These are phyloP conservation scores for Chimonanthus praecox DNA, from an alignment of 164 flowering plant species.

Conservation along the genomic window DNA sequence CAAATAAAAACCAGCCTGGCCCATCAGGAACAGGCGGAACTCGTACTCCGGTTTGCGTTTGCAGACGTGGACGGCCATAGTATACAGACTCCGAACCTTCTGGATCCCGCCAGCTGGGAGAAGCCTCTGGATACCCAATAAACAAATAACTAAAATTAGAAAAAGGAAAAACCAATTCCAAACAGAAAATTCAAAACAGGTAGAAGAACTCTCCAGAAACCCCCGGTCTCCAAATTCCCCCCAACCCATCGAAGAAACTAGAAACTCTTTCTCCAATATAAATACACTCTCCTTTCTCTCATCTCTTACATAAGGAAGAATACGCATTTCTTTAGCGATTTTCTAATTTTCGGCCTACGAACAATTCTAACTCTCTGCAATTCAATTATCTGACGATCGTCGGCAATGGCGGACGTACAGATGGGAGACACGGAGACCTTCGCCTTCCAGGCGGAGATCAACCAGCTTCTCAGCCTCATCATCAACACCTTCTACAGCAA, in stretches of 20 bases:
- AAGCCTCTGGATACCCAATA: constrained; percentile 6
- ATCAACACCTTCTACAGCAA: constrained; percentile 24
- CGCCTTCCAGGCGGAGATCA: constrained; percentile 25
- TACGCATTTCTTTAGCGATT: too few species aligned
- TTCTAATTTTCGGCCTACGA: background rate
- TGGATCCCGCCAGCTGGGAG: background rate
- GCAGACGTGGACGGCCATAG: too few species aligned
- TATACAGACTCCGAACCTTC: background rate
- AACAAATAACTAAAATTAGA: background rate
- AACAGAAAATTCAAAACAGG: background rate
- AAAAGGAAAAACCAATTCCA: background rate
- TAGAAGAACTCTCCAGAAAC: constrained; percentile 7
- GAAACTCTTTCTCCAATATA: background rate
- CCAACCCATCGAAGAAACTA: background rate
- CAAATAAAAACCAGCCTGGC: too few species aligned
- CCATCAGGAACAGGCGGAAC: too few species aligned
- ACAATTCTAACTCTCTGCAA: background rate
- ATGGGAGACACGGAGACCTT: constrained; percentile 16
- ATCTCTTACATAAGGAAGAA: background rate
- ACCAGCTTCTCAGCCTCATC: constrained; percentile 21
- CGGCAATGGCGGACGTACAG: constrained; percentile 14
- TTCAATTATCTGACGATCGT: too few species aligned
- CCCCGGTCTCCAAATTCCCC: background rate
- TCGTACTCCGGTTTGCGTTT: too few species aligned
- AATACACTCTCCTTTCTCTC: background rate